Base-by-base conservation (phyloP, 2,329 filamentous ascomycete genomes). In the Nemania serpens region DNA sequence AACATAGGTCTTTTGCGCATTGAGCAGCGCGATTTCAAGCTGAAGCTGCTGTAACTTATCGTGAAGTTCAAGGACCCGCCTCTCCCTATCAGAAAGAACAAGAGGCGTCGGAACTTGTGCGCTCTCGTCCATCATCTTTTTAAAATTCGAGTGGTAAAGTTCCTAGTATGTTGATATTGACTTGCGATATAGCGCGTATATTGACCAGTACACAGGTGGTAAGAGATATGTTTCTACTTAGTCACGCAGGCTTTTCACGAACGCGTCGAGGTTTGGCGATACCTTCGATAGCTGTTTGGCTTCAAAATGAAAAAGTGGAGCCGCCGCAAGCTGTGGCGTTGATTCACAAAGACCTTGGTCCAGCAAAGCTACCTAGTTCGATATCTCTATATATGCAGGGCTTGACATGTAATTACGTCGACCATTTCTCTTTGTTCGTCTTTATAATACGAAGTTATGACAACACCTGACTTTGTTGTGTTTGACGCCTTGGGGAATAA, bases 31-130 rank as follows among this genome's bases (percentile, higher is more conserved):
- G 57, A 88, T 84, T 76, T 95, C 88, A 20, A 94, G 77, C 69
- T 88, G 85, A 46, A 93, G 80, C 72, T 91, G 86, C 70, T 89
- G 86, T 25, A 92, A 78, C 66, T 84, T 83, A 73, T 93, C 88
- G 75, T 91, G 90, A 50, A 93, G 82, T 42, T 86, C 82, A 37
- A 95, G 79, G 29, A 89, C 82, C 65, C 82, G 81, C 68, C 82
- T 78, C 75, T 96, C 91, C 61, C 84, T 81, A 37, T 85, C 81
- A 1, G 88, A 90, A 45, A 94, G 79, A 7, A 82, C 79, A 39
- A 87, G 79, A 60, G 76, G 57, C 7, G 72, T 67, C 17, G 68
- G 60, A 29, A 76, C 64, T 42, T 72, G 78, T 60, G 46, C 67
- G 50, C 29, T 51, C 59, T 71, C 74, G 73, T 68, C 64, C 59